Conservation (phyloP, 495 filamentous ascomycete genomes). For the Friedmanniomyces endolithicus region DNA sequence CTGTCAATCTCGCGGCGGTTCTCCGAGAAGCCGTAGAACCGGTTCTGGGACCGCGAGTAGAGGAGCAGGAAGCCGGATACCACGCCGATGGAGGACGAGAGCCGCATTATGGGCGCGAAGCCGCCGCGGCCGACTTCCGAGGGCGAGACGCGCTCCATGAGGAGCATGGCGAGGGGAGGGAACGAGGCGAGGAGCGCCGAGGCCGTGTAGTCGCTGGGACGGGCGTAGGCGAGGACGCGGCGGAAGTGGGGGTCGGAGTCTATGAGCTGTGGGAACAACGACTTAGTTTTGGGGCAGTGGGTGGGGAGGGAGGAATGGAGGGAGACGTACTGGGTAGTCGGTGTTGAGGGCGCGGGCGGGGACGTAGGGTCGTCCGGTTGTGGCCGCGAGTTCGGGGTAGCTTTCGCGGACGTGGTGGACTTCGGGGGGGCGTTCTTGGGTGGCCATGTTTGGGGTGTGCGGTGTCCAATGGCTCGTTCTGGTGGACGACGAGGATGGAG, state of each 20-base stretch:
- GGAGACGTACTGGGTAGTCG: constrained; percentile 60
- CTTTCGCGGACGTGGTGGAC: constrained; percentile 5
- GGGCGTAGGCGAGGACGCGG: constrained; percentile 76
- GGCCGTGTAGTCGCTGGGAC: constrained; percentile 64
- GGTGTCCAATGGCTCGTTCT: constrained; percentile 13
- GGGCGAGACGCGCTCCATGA: constrained; percentile 71
- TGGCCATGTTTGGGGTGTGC: not conserved
- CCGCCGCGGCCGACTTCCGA: constrained; percentile 68
- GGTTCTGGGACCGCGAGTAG: constrained; percentile 58
- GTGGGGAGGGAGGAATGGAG: not conserved
- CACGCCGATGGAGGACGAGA: constrained; percentile 55
- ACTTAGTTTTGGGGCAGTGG: not conserved
- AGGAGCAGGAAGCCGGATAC: constrained; percentile 65
- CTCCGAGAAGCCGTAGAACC: constrained; percentile 90
- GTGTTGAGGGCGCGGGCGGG: constrained; percentile 63
- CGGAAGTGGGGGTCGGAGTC: constrained; percentile 60
- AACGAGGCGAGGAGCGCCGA: constrained; percentile 51
- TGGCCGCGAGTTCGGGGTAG: constrained; percentile 14
- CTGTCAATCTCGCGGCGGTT: constrained; percentile 83
- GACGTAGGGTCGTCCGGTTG: constrained; percentile 41
- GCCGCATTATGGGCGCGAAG: constrained; percentile 70
- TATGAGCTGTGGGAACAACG: constrained; percentile 15
- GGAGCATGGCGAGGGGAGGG: constrained; percentile 58
- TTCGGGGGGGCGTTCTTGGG: constrained; percentile 9
- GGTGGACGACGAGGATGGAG: not conserved